Conservation (phyloP, 139 green algal species). For the Auxenochlorella protothecoides region DNA sequence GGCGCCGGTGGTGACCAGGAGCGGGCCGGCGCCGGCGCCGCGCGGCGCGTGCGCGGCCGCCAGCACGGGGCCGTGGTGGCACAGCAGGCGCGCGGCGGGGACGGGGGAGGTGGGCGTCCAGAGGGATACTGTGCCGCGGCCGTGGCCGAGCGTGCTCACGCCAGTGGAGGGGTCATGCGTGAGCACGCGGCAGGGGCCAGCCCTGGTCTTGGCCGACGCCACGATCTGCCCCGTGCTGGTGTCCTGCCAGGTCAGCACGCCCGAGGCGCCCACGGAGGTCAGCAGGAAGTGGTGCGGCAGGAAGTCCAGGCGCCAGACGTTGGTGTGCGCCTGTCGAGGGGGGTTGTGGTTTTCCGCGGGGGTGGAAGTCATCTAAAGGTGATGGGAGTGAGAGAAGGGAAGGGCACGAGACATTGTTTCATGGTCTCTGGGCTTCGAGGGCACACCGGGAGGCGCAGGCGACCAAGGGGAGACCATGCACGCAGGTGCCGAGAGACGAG, state of each 20-base stretch:
- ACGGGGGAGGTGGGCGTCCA: conserved; percentile 91
- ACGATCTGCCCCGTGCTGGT: conserved; percentile 84
- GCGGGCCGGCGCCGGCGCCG: conserved; percentile 56
- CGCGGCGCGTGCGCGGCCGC: conserved; percentile 35
- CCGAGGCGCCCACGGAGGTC: conserved; percentile 59
- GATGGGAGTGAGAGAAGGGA: no score
- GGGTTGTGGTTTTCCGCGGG: no score
- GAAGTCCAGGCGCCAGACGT: conserved; percentile 66
- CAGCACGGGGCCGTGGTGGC: conserved; percentile 67
- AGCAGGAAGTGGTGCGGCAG: conserved; percentile 96
- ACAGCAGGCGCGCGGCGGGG: conserved; percentile 85
- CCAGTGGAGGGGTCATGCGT: conserved; percentile 83
- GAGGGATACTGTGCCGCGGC: conserved; percentile 81
- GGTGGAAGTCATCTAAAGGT: no score
- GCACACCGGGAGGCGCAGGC: no score
- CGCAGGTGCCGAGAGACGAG: neutral
- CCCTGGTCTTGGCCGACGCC: conserved; percentile 66
- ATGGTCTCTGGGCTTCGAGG: no score
- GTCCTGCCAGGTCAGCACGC: conserved; percentile 87
- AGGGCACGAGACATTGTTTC: no score
- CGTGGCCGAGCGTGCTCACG: conserved; percentile 75
- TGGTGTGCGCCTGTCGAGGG: conserved; percentile 37
- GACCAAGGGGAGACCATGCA: no score
- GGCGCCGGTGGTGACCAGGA: conserved; percentile 79
- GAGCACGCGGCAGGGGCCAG: conserved; percentile 71